Conservation (phyloP, 2,329 filamentous ascomycete genomes). For the Colletotrichum nymphaeae region DNA sequence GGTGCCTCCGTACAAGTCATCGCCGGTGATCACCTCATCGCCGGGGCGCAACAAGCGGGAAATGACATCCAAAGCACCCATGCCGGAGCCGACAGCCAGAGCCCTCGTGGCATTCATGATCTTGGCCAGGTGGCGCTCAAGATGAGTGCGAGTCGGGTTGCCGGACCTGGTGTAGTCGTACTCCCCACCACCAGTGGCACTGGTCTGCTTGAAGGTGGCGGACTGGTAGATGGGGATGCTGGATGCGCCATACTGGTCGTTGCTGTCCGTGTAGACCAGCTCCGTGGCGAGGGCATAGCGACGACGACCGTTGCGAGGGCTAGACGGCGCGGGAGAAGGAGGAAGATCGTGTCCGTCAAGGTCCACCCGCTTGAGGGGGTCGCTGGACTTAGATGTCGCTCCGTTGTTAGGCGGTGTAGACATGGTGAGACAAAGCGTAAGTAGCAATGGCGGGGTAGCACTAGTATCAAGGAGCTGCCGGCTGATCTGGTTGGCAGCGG, state of each 20-base stretch:
- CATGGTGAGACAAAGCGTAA: slow-evolving; percentile 22
- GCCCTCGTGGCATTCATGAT: slow-evolving; percentile 96
- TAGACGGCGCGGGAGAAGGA: slow-evolving; percentile 93
- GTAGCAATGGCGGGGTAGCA: slow-evolving; percentile 3
- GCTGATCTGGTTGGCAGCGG: not conserved
- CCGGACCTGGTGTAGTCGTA: slow-evolving; percentile 99
- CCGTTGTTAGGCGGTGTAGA: slow-evolving; percentile 31
- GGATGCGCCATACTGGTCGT: slow-evolving; percentile 96
- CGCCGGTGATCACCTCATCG: slow-evolving; percentile 96
- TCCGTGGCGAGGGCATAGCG: slow-evolving; percentile 96
- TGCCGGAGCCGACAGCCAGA: slow-evolving; percentile 93
- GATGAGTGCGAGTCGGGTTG: slow-evolving; percentile 94
- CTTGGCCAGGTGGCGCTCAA: slow-evolving; percentile 97
- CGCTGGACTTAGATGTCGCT: slow-evolving; percentile 37
- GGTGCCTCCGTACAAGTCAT: slow-evolving; percentile 96
- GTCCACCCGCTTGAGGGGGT: slow-evolving; percentile 72
- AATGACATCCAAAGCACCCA: slow-evolving; percentile 97
- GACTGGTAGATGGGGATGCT: slow-evolving; percentile 99
- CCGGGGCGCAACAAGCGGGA: slow-evolving; percentile 89
- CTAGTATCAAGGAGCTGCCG: not conserved
- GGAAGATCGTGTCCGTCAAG: slow-evolving; percentile 87
- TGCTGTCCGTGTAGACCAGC: slow-evolving; percentile 94
- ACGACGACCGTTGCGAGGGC: slow-evolving; percentile 81
- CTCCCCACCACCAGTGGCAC: slow-evolving; percentile 81
- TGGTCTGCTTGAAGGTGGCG: slow-evolving; percentile 96